Evolutionary conservation across 139 green algal species (phyloP), one percentile per base, ranked within the genome.

Genomic region (Closterium sp.): DNA sequence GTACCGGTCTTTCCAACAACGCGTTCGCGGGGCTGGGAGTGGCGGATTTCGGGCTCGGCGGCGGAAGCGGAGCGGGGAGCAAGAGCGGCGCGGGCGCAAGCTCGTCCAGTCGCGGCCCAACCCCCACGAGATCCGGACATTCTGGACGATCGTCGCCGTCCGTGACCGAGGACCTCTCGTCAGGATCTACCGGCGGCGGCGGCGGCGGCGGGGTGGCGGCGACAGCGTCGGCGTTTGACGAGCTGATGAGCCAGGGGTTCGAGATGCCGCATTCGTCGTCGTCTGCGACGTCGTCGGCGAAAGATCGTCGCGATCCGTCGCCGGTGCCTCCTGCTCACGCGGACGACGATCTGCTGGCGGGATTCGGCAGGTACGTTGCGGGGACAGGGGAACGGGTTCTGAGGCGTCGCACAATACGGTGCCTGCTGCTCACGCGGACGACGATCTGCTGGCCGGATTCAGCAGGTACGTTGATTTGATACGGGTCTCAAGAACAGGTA

Each of bases 161-260:
- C 62, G 62, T 79, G 1, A 79, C 62, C 17, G 62, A 79, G 62
- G 62, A 79, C 27, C 62, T 79, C 17, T 79, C 62, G 13, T 79
- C 62, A 24, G 62, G 62, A 79, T 79, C 62, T 13, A 50, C 38
- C 62, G 62, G 62, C 62, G 62, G 62, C 17, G 62, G 62, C 17
- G 62, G 62, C 38, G 38, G 62, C 2, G 62, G 62, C 1, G 62
- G 62, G 85, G 85, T 87, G 85, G 28, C 85, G 4, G 85, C 85
- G 85, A 87, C 85, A 10, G 85, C 85, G n/a, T 87, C 85, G n/a
- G 85, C 85, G 21, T 87, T 87, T 31, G 85, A 87, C 85, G 85
- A 87, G 85, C 28, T 87, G 85, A 19, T 87, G 85, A 31, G 85
- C n/a, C 10, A 87, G 28, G 85, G 85, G 9, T 87, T 87, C 62